Percentiles rank a stretch among this genome's conserved stretches.
Conservation (phyloP, 257 asterid species). For the Solanum rostratum region DNA sequence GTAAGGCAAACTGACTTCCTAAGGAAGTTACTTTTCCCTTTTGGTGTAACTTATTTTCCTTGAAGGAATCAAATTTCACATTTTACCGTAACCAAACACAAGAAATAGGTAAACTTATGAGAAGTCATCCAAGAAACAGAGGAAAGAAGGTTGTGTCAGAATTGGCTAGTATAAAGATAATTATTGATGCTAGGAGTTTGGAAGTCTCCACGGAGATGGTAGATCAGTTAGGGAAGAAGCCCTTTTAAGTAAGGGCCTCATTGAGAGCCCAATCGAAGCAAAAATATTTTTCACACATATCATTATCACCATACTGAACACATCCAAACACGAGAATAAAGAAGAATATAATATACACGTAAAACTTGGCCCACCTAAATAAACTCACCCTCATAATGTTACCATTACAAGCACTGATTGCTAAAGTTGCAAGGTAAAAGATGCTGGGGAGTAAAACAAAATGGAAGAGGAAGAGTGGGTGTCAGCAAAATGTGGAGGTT, state of each 20-base stretch:
- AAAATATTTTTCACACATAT: not conserved
- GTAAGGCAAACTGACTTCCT: not conserved
- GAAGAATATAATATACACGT: not conserved
- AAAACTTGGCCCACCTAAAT: not conserved
- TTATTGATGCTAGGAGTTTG: not conserved
- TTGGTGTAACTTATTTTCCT: not conserved
- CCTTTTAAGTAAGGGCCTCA: not conserved
- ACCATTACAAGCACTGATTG: not conserved
- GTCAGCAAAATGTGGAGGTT: not conserved
- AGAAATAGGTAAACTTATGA: not conserved
- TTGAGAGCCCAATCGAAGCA: not conserved
- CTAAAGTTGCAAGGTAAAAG: not conserved
- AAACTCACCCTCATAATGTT: not conserved
- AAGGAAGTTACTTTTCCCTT: not conserved
- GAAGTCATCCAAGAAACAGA: not conserved
- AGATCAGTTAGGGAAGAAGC: not conserved
- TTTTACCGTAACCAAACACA: not conserved
- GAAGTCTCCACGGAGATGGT: not conserved
- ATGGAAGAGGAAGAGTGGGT: not conserved
- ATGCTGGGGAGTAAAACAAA: not conserved
- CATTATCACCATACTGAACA: not conserved
- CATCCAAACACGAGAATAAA: not conserved
- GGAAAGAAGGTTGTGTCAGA: not conserved
- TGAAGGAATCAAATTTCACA: not conserved
- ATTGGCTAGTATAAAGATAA: not conserved